Conservation (phyloP, 1,139 yeast genomes). For the Yamadazyma songkhlaensis region DNA sequence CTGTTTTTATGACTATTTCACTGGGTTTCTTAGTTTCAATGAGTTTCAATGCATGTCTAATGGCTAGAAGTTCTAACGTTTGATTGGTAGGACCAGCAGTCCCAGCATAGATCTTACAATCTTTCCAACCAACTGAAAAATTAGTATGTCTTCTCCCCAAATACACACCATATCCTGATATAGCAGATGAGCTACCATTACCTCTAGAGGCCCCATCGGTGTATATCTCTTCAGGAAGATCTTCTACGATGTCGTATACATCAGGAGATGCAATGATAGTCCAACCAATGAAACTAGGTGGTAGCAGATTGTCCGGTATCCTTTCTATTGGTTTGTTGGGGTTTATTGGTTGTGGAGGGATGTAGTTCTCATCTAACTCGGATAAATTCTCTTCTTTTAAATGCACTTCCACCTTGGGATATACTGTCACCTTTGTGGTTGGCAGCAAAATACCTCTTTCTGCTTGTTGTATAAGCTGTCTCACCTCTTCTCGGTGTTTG, state of each 20-base stretch:
- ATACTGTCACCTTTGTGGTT: not conserved
- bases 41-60: constrained; percentile 49
- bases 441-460: too few species aligned
- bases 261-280: not conserved
- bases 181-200: constrained; percentile 51
- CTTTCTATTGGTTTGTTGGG: not conserved
- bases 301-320: too few species aligned
- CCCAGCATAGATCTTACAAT: constrained; percentile 31
- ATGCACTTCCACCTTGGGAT: not conserved
- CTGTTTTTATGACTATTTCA: constrained; percentile 40
- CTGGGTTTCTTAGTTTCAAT: constrained; percentile 10
- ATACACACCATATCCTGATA: constrained; percentile 65
- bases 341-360: not conserved
- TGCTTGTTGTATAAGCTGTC: too few species aligned
- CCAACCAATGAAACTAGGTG: not conserved
- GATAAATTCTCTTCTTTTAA: not conserved
- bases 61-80: constrained; percentile 74
- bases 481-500: too few species aligned
- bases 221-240: constrained; percentile 30
- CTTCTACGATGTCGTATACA: not conserved
- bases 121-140: constrained; percentile 36
- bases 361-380: not conserved
- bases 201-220: constrained; percentile 69
- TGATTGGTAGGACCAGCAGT: constrained; percentile 61
- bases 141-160: constrained; percentile 51